phyloP scores from a whole-genome alignment of 352 stramenopile species.

The Aphanomyces euteiches region DNA sequence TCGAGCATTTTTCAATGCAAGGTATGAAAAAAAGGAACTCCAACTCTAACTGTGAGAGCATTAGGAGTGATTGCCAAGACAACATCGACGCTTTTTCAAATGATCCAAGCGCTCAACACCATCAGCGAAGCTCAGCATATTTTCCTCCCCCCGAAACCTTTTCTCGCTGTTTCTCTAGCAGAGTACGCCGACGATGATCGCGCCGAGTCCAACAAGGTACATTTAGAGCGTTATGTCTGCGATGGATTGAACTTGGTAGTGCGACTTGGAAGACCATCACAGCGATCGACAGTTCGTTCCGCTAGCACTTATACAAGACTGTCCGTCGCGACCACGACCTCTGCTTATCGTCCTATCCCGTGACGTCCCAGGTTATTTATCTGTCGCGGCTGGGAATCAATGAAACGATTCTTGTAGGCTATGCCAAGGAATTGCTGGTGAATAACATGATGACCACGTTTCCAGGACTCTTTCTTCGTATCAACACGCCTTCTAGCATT shows the following conservation, averaged over 20 bases:
- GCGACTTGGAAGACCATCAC: slow-evolving; percentile 35
- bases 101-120: slow-evolving; percentile 44
- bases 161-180: not conserved
- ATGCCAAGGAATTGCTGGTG: slow-evolving; percentile 41
- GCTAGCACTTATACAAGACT: slow-evolving; percentile 40
- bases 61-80: slow-evolving; percentile 44
- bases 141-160: slow-evolving; percentile 33
- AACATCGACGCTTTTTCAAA: slow-evolving; percentile 54
- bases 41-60: no score
- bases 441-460: slow-evolving; percentile 44
- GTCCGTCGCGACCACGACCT: slow-evolving; percentile 41
- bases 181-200: slow-evolving; percentile 35
- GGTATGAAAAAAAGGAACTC: not conserved
- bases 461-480: slow-evolving; percentile 65
- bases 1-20: slow-evolving; percentile 42
- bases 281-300: slow-evolving; percentile 61
- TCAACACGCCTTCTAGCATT: slow-evolving; percentile 42
- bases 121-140: slow-evolving; percentile 47
- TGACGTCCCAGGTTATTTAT: slow-evolving; percentile 48
- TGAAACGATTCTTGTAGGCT: not conserved
- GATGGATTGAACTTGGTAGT: slow-evolving; percentile 5
- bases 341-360: slow-evolving; percentile 63
- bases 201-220: slow-evolving; percentile 43
- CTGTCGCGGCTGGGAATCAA: no score
- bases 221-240: slow-evolving; percentile 29